These are phyloP conservation scores for Vaccinium darrowii DNA, from an alignment of 148 eudicot species.

Conservation along the genomic window DNA sequence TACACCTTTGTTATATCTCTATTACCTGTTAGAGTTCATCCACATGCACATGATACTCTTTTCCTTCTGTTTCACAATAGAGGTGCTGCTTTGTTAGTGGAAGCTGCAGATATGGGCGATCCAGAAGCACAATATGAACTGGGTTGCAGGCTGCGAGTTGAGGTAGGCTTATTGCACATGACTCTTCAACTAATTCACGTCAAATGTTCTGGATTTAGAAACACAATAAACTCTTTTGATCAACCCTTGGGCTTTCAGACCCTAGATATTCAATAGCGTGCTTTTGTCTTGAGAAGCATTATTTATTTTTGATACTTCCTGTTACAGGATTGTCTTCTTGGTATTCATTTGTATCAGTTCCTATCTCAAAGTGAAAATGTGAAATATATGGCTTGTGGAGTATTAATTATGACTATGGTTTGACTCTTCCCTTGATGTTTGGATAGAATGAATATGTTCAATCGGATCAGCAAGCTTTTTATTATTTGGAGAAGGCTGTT, in stretches of 20 bases:
- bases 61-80: slow-evolving; percentile 28
- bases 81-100: slow-evolving; percentile 95
- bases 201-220: neutral
- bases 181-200: neutral
- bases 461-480: slow-evolving; percentile 61
- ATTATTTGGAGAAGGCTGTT: slow-evolving; percentile 87
- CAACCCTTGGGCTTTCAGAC: neutral
- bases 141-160: slow-evolving; percentile 72
- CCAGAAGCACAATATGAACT: slow-evolving; percentile 82
- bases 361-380: neutral
- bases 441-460: slow-evolving; percentile 69
- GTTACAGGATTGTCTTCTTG: neutral
- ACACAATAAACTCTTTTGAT: neutral
- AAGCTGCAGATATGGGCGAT: slow-evolving; percentile 97
- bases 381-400: neutral
- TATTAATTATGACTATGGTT: neutral
- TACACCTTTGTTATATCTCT: neutral
- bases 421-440: slow-evolving; percentile 12
- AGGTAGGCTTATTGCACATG: slow-evolving; percentile 39
- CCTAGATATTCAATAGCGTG: neutral
- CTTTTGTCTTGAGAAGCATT: neutral
- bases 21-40: neutral
- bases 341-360: neutral
- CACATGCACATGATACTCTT: slow-evolving; percentile 1
- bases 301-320: neutral